These are phyloP conservation scores for Neocucurbitaria cava DNA, from an alignment of 2,329 filamentous ascomycete genomes.

Conservation along the genomic window DNA sequence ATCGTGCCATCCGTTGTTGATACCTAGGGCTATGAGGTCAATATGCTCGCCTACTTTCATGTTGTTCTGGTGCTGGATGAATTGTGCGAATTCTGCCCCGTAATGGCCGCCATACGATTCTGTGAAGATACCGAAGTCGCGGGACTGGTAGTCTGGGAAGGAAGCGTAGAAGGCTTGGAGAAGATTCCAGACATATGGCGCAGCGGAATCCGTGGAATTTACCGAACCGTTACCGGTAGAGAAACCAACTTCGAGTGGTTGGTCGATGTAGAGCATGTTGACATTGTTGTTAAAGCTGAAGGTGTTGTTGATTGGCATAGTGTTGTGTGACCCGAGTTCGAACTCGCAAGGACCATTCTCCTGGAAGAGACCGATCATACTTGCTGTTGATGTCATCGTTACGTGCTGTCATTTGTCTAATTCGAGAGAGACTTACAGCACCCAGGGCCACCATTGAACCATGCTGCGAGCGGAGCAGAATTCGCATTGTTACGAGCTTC, in stretches of 20 bases:
- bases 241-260: slow-evolving; percentile 67
- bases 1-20: slow-evolving; percentile 65
- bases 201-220: slow-evolving; percentile 59
- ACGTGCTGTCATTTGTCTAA: not conserved
- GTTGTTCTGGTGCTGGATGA: slow-evolving; percentile 54
- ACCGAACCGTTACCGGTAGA: slow-evolving; percentile 64
- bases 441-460: slow-evolving; percentile 53
- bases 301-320: slow-evolving; percentile 29
- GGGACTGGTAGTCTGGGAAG: slow-evolving; percentile 54
- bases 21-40: slow-evolving; percentile 55
- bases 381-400: slow-evolving; percentile 28
- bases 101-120: slow-evolving; percentile 66
- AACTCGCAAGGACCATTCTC: slow-evolving; percentile 61
- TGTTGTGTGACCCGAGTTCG: slow-evolving; percentile 18
- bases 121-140: slow-evolving; percentile 61
- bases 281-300: slow-evolving; percentile 42
- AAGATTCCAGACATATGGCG: slow-evolving; percentile 65
- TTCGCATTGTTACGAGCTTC: slow-evolving; percentile 59
- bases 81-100: slow-evolving; percentile 58
- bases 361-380: slow-evolving; percentile 61
- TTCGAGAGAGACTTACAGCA: slow-evolving; percentile 17
- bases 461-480: slow-evolving; percentile 64
- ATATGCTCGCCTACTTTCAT: slow-evolving; percentile 48
- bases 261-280: slow-evolving; percentile 69
- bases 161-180: slow-evolving; percentile 67